Evolutionary conservation across 106 monocot genomes (phyloP), one percentile per base, ranked within the genome.

Genomic region (Acanthochlamys bracteata): DNA sequence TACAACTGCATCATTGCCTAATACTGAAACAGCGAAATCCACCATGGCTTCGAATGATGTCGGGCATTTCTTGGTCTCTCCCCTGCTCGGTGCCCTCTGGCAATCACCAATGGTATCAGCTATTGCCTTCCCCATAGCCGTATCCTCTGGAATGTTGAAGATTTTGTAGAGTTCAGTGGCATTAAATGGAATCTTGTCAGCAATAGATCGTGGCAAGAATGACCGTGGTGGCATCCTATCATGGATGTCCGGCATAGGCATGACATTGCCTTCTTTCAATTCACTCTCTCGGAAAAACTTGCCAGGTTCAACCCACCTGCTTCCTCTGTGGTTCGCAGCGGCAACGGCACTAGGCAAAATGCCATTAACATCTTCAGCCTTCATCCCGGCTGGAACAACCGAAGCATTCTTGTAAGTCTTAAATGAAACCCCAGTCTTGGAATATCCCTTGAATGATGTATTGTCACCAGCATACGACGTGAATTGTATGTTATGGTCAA

Each of bases 41-140:
- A 95, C 79, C 71, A 95, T 77, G 73, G 77, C 86, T 73, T 95
- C 95, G 10, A 81, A 78, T 14, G 95, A 90, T 0, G 84, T 75
- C 25, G 78, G 82, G 67, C 95, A 95, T n/a, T 77, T 58, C 75
- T 95, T 95, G 24, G 86, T 90, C 79, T 95, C 95, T 4, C 87
- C 95, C 3, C 62, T 71, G 84, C 90, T 95, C 41, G 95, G 90
- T 23, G 57, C n/a, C 13, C 95, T 76, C 69, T 67, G 67, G 74
- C 95, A 95, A 24, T 90, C 95, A 17, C 66, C 63, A 4, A 95
- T 60, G 60, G 90, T 90, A 42, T 73, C 60, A 8, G 61, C 60
- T 65, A 95, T 84, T 12, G 80, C 79, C 68, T 76, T 79, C 25
- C 72, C 83, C 79, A 95, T 45, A 22, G 79, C 75, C 8, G 80